Percentiles rank a stretch among this genome's conserved stretches.
These are phyloP conservation scores for Malus hybrid DNA, from an alignment of 331 rosid species.

Conservation along the genomic window DNA sequence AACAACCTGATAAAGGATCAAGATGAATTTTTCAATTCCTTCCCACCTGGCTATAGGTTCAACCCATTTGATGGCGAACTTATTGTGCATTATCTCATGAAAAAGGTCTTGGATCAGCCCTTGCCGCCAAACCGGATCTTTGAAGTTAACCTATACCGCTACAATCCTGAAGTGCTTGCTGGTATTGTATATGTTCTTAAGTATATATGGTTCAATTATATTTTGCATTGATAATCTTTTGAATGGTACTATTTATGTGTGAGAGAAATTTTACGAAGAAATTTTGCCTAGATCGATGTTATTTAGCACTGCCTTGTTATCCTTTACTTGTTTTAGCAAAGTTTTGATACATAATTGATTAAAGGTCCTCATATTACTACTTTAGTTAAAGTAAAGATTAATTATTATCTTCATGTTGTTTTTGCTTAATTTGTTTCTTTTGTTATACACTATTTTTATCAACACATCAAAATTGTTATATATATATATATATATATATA, in stretches of 20 bases:
- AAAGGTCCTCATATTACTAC: not conserved
- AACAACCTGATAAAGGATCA: not conserved
- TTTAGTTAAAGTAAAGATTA: not conserved
- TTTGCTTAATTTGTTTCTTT: not conserved
- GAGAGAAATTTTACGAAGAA: not conserved
- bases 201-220: not conserved
- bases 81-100: not conserved
- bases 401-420: not conserved
- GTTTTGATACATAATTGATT: not conserved
- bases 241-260: no score
- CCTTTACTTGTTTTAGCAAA: not conserved
- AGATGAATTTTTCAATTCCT: not conserved
- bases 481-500: no score
- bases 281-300: not conserved
- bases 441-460: not conserved
- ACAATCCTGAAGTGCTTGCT: constrained; percentile 10
- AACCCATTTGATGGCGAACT: constrained; percentile 6
- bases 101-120: not conserved
- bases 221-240: not conserved
- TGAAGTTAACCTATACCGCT: constrained; percentile 10
- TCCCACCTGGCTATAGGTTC: constrained; percentile 7
- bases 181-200: not conserved
- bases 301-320: not conserved
- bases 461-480: not conserved
- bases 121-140: constrained; percentile 8